Evolutionary conservation across 306 rosid species (phyloP).

Genomic region (Pyrus bretschneideri): DNA sequence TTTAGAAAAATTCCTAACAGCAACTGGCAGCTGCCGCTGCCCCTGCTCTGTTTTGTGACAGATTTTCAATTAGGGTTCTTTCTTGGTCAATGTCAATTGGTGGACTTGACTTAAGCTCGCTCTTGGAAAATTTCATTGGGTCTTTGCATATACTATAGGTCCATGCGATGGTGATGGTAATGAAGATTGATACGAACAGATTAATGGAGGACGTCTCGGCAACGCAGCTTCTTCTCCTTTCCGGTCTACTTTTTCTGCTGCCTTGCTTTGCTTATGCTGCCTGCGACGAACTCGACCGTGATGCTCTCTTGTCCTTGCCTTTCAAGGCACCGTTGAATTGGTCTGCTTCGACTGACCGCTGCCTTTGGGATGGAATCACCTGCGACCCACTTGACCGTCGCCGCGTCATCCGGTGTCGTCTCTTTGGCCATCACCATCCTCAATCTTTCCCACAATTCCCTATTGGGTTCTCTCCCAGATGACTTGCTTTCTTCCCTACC

Average conservation of each 20-base stretch:
- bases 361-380: slow-evolving; percentile 64
- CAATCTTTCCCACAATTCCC: slow-evolving; percentile 55
- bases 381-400: slow-evolving; percentile 30
- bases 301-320: not conserved
- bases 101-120: no score
- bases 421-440: slow-evolving; percentile 33
- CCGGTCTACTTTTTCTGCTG: not conserved
- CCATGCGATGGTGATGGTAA: no score
- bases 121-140: no score
- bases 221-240: no score
- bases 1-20: no score
- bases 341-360: slow-evolving; percentile 60
- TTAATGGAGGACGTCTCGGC: no score
- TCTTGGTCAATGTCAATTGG: no score
- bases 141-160: no score
- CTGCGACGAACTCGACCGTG: not conserved
- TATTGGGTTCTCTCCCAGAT: slow-evolving; percentile 45
- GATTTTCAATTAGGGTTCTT: no score
- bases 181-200: no score
- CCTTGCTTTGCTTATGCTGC: not conserved
- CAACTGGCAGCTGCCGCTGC: no score
- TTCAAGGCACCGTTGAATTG: slow-evolving; percentile 40
- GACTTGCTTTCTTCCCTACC: slow-evolving; percentile 29
- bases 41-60: no score
- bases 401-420: slow-evolving; percentile 49